A percentile compares a stretch with the other conserved stretches of the same genome.
Conservation (phyloP, 2,329 filamentous ascomycete genomes). For the Sporothrix inflata region DNA sequence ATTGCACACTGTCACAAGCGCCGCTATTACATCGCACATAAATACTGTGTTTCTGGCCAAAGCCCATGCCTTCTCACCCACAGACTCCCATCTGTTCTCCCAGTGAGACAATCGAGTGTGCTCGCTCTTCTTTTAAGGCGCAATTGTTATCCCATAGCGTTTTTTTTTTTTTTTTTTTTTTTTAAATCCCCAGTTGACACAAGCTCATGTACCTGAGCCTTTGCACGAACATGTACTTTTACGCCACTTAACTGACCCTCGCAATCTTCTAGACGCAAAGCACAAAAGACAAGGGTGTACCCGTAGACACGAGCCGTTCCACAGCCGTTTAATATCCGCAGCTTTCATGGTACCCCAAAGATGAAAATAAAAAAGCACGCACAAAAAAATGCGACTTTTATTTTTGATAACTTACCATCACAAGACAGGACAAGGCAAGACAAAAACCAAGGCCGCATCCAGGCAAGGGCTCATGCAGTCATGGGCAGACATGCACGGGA, state of each 20-base stretch:
- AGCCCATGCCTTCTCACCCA: no score
- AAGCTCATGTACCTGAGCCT: background rate
- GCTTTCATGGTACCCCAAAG: no score
- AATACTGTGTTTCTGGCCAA: background rate
- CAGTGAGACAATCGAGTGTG: background rate
- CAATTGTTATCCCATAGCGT: background rate
- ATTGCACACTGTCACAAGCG: no score
- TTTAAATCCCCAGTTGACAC: background rate
- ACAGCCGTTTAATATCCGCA: no score
- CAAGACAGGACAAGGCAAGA: background rate
- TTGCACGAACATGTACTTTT: background rate
- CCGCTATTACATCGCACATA: background rate
- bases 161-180: fast-evolving
- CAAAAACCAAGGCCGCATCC: background rate
- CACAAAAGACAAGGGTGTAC: background rate
- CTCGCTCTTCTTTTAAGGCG: background rate
- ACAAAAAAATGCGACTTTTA: background rate
- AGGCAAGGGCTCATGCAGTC: background rate
- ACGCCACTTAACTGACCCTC: background rate
- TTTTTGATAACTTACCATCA: no score
- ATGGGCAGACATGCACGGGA: background rate
- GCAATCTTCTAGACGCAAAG: background rate
- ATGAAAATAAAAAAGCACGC: background rate
- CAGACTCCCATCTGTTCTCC: background rate
- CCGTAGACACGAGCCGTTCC: no score